Base-by-base conservation (phyloP, 2,329 filamentous ascomycete species). In the Calonectria pauciramosa region DNA sequence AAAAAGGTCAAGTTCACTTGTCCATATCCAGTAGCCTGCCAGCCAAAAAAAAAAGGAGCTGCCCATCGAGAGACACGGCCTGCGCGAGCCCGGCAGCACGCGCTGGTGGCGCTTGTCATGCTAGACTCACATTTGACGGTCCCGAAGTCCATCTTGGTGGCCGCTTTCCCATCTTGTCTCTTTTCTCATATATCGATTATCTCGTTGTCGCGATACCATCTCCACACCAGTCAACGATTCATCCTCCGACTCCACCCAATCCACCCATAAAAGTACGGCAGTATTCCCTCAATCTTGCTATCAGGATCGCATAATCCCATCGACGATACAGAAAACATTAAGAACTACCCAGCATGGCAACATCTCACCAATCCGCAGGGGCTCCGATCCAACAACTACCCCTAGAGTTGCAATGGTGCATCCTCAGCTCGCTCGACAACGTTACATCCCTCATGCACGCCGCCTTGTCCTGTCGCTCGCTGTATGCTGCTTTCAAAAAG, bases 91-190 rank as follows among this genome's bases (percentile, higher is more conserved):
- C 56, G 14, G 23, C 34, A 63, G 56, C 16, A 63, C 56, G 56
- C 56, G 56, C 56, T 63, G 56, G 56, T 63, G 56, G 56, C 34
- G 56, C 56, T 18, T 26, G 10, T 36, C 16, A 63, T 41, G 56
- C 56, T 41, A 41, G 56, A 36, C 36, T 63, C 34, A 63, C 23
- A 20, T 41, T 63, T 63, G 41, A 44, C 16, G 41, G 56, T 38
- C 56, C 38, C 56, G 13, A 41, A 63, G 38, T 34, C 34, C 32
- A 63, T 36, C 23, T 6, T 28, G n/a, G 10, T 63, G 16, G 44
- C 44, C 44, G 20, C 8, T 56, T 63, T 63, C 18, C n/a, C 32
- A 26, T 63, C 56, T 63, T 63, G n/a, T 63, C 56, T 63, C 56
- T 63, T 63, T 63, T 20, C 56, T 23, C 56, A 63, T 18, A 63